phyloP scores from a whole-genome alignment of 331 rosid genomes.

The Stylosanthes scabra region DNA sequence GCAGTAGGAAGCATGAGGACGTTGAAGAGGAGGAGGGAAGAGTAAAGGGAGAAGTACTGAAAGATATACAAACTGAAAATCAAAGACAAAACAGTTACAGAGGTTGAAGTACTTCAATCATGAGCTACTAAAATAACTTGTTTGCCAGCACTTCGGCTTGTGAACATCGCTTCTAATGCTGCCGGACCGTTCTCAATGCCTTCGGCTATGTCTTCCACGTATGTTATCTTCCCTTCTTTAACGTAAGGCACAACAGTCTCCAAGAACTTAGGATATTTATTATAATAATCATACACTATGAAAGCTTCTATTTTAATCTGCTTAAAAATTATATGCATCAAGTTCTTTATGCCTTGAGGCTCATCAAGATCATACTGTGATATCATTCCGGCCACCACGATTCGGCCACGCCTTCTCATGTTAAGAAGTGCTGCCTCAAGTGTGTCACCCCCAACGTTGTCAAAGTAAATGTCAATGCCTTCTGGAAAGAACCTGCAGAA shows the following conservation, averaged over 20 bases:
- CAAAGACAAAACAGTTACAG: not conserved
- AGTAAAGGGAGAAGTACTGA: too few relatives aligned
- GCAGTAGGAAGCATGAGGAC: too few relatives aligned
- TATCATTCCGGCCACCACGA: conserved; percentile 53
- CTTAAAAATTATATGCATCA: conserved; percentile 35
- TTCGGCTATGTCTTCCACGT: conserved; percentile 44
- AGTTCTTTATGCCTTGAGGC: conserved; percentile 48
- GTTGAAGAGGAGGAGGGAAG: too few relatives aligned
- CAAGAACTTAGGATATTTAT: conserved; percentile 45
- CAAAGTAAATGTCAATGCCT: conserved; percentile 55
- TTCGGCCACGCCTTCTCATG: conserved; percentile 49
- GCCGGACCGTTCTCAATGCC: conserved; percentile 47
- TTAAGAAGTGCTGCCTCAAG: conserved; percentile 50
- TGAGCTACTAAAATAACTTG: conserved; percentile 47
- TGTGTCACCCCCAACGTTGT: conserved; percentile 54
- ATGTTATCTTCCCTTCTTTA: conserved; percentile 52
- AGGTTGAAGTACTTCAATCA: conserved; percentile 19
- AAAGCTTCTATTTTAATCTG: conserved; percentile 43
- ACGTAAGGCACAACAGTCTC: conserved; percentile 42
- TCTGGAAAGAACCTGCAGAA: conserved; percentile 43
- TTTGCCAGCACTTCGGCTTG: conserved; percentile 48
- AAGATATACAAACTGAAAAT: not conserved
- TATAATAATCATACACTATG: conserved; percentile 48
- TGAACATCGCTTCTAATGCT: conserved; percentile 49
- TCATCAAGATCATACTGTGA: conserved; percentile 50